Evolutionary conservation across 129 eudicot genomes (phyloP).

Genomic region (Artemisia argyi): DNA sequence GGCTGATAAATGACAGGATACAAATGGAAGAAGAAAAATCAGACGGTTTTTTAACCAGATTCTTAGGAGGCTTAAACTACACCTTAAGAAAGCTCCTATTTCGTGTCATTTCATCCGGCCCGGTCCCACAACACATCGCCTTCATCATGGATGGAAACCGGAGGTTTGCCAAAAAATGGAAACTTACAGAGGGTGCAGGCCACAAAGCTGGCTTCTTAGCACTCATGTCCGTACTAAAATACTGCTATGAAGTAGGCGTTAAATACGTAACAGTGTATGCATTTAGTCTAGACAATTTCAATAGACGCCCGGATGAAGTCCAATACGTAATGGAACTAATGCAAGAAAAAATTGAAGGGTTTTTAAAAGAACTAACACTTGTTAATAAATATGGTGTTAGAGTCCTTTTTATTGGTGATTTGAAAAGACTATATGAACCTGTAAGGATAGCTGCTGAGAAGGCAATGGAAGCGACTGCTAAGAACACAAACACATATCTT

Average conservation of each 20-base stretch:
- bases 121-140: slow-evolving; percentile 62
- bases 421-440: slow-evolving; percentile 46
- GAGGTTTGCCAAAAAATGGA: slow-evolving; percentile 52
- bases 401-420: slow-evolving; percentile 54
- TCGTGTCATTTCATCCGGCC: slow-evolving; percentile 47
- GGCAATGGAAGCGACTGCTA: slow-evolving; percentile 51
- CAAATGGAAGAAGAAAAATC: slow-evolving; percentile 30
- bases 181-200: slow-evolving; percentile 58
- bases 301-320: slow-evolving; percentile 59
- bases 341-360: slow-evolving; percentile 69
- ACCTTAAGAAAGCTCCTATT: slow-evolving; percentile 37
- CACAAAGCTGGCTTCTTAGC: slow-evolving; percentile 63
- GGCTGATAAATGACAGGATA: slow-evolving; percentile 23
- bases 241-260: slow-evolving; percentile 64
- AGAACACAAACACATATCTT: slow-evolving; percentile 39
- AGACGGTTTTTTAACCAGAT: slow-evolving; percentile 11
- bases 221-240: slow-evolving; percentile 62
- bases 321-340: slow-evolving; percentile 62
- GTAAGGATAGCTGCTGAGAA: slow-evolving; percentile 57
- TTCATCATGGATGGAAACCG: slow-evolving; percentile 78
- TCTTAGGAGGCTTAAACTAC: slow-evolving; percentile 37
- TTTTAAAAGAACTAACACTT: slow-evolving; percentile 45
- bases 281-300: slow-evolving; percentile 70
- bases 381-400: slow-evolving; percentile 52
- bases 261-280: slow-evolving; percentile 53